These are phyloP conservation scores for Citrus glauca DNA, from an alignment of 345 rosid species.

Conservation along the genomic window DNA sequence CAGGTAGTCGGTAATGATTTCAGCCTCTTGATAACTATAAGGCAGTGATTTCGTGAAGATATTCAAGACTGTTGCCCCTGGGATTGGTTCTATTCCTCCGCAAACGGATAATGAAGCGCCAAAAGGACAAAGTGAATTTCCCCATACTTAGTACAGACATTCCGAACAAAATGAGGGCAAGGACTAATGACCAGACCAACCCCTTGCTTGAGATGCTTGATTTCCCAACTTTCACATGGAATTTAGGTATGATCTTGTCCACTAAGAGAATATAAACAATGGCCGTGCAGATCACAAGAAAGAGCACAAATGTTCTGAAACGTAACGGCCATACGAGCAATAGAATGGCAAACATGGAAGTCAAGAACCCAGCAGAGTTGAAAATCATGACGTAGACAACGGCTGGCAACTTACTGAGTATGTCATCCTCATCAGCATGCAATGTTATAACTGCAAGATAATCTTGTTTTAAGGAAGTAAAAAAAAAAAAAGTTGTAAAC, in stretches of 20 bases:
- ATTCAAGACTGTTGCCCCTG: no score
- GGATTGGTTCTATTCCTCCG: no score
- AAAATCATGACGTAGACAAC: not conserved
- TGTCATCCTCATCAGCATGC: not conserved
- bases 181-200: not conserved
- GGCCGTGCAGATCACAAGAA: not conserved
- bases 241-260: not conserved
- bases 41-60: no score
- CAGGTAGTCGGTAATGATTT: no score
- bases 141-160: no score
- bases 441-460: not conserved
- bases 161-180: no score
- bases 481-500: no score
- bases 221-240: not conserved
- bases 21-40: no score
- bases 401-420: not conserved
- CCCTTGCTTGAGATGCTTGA: not conserved
- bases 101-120: no score
- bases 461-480: no score
- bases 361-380: not conserved
- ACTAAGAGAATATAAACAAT: not conserved
- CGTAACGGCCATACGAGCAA: not conserved
- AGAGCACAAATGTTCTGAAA: not conserved
- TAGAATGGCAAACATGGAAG: not conserved
- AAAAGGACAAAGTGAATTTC: no score